phyloP scores from a whole-genome alignment of 164 flowering plant species.

The Tinospora cordifolia region DNA sequence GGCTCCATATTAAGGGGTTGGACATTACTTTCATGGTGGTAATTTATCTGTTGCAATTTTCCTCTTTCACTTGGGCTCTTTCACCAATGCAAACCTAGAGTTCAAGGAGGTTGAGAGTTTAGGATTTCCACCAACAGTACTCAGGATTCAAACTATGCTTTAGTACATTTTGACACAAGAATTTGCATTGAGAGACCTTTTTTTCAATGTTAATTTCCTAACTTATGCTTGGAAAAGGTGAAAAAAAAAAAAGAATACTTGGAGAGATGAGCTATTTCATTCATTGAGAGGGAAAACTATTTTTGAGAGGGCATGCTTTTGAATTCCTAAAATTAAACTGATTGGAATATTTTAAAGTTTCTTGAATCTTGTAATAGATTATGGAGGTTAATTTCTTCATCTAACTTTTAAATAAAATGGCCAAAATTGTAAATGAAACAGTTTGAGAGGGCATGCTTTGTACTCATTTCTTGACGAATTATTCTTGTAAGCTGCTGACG shows the following conservation, averaged over 20 bases:
- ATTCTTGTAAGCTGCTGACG: neutral
- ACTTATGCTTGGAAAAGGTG: neutral
- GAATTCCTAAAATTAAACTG: too few relatives aligned
- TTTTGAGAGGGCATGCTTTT: too few relatives aligned
- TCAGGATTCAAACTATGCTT: neutral
- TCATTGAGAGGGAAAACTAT: neutral
- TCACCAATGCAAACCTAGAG: slow-evolving; percentile 1
- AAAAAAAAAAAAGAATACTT: neutral
- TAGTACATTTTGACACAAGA: neutral
- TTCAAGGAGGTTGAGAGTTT: neutral
- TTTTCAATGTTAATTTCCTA: neutral
- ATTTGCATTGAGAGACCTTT: neutral
- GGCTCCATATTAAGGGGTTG: neutral
- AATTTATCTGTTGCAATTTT: neutral
- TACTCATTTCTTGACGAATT: neutral
- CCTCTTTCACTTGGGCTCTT: neutral
- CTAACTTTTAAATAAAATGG: too few relatives aligned
- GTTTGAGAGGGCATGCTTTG: neutral
- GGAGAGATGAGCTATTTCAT: neutral
- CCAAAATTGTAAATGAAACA: too few relatives aligned
- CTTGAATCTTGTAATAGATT: too few relatives aligned
- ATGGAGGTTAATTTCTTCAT: too few relatives aligned
- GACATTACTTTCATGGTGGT: neutral
- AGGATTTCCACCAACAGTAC: neutral
- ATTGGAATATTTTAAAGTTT: too few relatives aligned